Evolutionary conservation across 176 grass and related monocot genomes (phyloP), one percentile per base, ranked within the genome.

Genomic region (Chrysopogon serrulatus): DNA sequence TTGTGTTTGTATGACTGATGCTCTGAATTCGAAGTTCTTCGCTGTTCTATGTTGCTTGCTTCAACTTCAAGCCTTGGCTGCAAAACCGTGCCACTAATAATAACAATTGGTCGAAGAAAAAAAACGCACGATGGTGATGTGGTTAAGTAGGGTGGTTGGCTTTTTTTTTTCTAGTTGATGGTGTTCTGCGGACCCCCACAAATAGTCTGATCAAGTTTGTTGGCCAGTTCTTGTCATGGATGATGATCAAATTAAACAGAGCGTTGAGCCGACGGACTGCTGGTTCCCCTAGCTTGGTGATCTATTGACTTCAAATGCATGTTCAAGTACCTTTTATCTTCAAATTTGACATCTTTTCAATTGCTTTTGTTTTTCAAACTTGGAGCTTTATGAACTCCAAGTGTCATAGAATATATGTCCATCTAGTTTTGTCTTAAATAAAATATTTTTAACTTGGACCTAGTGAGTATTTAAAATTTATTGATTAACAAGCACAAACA

Each of bases 201-300:
- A 33, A 24, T n/a, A 35, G 1, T 49, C 14, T 26, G 2, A 48
- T 35, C 60, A 33, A 1, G 60, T 65, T 79, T 21, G 77, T 66
- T 66, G 42, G 78, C 30, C 14, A 34, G 78, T 80, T 80, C 11
- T 49, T 80, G 78, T 80, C 62, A 80, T 26, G 28, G 23, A 26
- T 36, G 30, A 67, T 24, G 61, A 80, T 47, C 3, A 32, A 51
- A n/a, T n/a, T n/a, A n/a, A 65, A 35, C 42, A 35, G 78, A 49
- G 42, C 78, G 43, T 34, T 67, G 42, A 67, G 78, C 78, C 21
- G 64, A 79, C 28, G 2, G 39, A 5, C 26, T 4, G 42, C 37
- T 24, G 2, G 17, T 6, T 32, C 16, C 75, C 15, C 24, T 4
- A 15, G 10, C 15, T 36, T 68, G 44, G 13, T 35, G 17, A 6